Evolutionary conservation across 176 grass and related monocot genomes (phyloP).

Genomic region (Lolium perenne): DNA sequence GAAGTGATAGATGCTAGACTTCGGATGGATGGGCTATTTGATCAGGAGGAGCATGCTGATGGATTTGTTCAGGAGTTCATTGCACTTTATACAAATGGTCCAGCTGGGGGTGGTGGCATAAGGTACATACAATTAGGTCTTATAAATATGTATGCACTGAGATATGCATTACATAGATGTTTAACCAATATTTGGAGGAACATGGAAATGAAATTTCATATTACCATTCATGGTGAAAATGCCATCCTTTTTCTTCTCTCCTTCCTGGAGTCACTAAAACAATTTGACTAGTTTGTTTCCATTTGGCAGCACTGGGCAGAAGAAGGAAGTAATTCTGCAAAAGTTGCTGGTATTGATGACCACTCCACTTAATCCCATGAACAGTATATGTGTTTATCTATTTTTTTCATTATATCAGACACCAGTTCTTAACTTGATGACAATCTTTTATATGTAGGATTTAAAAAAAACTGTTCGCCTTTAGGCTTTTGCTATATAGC

Average conservation of each 20-base stretch:
- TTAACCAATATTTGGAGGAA: neutral
- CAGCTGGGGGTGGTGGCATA: conserved; percentile 90
- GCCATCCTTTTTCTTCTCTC: neutral
- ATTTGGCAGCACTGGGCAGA: conserved; percentile 71
- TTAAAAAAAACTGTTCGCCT: neutral
- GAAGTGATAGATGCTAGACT: conserved; percentile 74
- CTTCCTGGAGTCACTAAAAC: conserved; percentile 21
- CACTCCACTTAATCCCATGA: conserved; percentile 18
- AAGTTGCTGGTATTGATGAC: conserved; percentile 73
- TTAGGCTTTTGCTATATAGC: neutral
- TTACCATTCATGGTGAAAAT: neutral
- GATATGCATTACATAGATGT: conserved; percentile 7
- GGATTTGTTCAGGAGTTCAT: conserved; percentile 82
- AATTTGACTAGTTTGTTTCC: conserved; percentile 38
- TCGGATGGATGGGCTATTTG: conserved; percentile 91
- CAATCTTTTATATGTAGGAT: neutral
- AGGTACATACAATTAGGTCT: conserved; percentile 50
- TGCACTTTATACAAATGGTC: conserved; percentile 95
- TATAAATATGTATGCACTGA: neutral
- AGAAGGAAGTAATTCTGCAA: conserved; percentile 76
- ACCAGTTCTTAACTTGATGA: conserved; percentile 1
- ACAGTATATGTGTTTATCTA: neutral
- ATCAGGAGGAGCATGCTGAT: conserved; percentile 77
- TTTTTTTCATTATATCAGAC: neutral
- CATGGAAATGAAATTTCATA: conserved; percentile 10